Conservation (phyloP, 495 filamentous ascomycete species). For the Trichodelitschia bisporula region DNA sequence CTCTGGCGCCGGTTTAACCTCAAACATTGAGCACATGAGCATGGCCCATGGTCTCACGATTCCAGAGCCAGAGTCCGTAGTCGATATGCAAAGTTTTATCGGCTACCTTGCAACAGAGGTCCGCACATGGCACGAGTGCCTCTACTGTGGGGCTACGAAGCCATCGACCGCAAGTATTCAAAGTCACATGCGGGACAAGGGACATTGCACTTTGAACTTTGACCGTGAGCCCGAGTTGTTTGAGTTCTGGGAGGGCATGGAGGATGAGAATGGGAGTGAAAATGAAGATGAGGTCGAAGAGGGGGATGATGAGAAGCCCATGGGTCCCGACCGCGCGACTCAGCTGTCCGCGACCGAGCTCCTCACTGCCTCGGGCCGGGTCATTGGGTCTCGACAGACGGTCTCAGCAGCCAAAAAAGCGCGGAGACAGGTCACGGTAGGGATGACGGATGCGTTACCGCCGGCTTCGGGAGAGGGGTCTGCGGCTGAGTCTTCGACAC, state of each 20-base stretch:
- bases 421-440: constrained; percentile 1
- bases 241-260: constrained; percentile 9
- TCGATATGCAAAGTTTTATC: constrained; percentile 6
- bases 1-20: constrained; percentile 3
- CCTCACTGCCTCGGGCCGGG: constrained; percentile 6
- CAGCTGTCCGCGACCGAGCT: constrained; percentile 8
- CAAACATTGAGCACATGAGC: constrained; percentile 9
- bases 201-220: constrained; percentile 9
- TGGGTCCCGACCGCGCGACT: not conserved
- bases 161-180: constrained; percentile 5
- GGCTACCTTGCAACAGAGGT: constrained; percentile 7
- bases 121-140: constrained; percentile 7
- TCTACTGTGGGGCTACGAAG: constrained; percentile 10
- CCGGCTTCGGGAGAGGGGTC: constrained; percentile 3
- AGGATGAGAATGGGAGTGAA: constrained; percentile 1
- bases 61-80: constrained; percentile 4
- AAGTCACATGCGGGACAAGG: constrained; percentile 11
- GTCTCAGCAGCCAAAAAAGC: constrained; percentile 4
- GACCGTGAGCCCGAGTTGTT: constrained; percentile 7
- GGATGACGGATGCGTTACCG: constrained; percentile 5
- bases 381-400: constrained; percentile 5
- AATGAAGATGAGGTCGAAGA: not conserved
- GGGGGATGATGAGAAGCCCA: not conserved
- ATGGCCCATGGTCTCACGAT: constrained; percentile 6
- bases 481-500: constrained; percentile 6